A percentile compares a stretch with the other conserved stretches of the same genome.
phyloP scores from a whole-genome alignment of 1,284 basidiomycete genomes.

The Puccinia coronata region DNA sequence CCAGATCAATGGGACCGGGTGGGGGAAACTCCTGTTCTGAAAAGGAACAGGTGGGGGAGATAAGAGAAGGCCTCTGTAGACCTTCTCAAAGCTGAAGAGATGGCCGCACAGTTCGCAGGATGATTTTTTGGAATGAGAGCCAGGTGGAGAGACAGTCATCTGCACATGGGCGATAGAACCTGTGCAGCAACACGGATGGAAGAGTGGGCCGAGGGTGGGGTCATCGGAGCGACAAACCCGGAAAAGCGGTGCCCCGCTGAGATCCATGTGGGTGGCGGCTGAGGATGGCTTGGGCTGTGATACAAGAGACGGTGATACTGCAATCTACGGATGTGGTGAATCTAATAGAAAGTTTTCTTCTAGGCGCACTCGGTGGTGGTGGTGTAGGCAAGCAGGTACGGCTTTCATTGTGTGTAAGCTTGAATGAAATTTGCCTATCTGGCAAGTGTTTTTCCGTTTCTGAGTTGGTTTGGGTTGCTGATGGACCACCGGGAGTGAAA shows the following conservation, averaged over 20 bases:
- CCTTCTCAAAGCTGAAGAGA: conserved; percentile 89
- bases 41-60: neutral
- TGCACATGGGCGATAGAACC: conserved; percentile 94
- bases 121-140: conserved; percentile 90
- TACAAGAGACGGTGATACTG: too few species aligned
- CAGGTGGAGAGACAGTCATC: conserved; percentile 91
- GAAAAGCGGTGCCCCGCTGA: conserved; percentile 64
- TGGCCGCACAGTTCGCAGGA: conserved; percentile 97
- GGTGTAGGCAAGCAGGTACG: too few species aligned
- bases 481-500: too few species aligned
- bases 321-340: too few species aligned
- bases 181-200: conserved; percentile 95
- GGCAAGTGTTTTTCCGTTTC: too few species aligned
- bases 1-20: conserved; percentile 12
- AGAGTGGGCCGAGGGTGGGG: conserved; percentile 82
- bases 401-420: too few species aligned
- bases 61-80: conserved; percentile 64
- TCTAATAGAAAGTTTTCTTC: too few species aligned
- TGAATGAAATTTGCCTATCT: too few species aligned
- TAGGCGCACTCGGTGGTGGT: too few species aligned
- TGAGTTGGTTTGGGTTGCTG: too few species aligned
- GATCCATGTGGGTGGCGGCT: too few species aligned
- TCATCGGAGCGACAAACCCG: conserved; percentile 86
- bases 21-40: neutral
- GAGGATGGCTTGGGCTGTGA: too few species aligned